Evolutionary conservation across 441 rosid genomes (phyloP).

Genomic region (Eugenia klotzschiana): DNA sequence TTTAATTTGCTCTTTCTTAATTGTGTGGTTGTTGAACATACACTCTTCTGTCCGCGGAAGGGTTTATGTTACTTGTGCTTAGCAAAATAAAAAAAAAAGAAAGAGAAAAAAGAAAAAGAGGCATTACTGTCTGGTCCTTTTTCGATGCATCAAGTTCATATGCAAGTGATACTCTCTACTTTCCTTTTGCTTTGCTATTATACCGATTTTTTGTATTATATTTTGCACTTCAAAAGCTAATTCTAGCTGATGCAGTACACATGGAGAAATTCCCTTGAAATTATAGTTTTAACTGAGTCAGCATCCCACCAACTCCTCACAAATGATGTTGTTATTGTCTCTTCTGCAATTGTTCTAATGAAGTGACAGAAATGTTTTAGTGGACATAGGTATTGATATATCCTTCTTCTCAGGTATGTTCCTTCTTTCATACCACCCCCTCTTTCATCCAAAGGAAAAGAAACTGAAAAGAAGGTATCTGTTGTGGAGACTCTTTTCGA

Average conservation of each 20-base stretch:
- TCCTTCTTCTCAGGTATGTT: conserved; percentile 73
- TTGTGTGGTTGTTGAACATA: background rate
- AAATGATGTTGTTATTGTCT: background rate
- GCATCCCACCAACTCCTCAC: background rate
- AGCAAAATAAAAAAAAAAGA: background rate
- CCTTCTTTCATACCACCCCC: conserved; percentile 99
- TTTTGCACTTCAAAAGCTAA: background rate
- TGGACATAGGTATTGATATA: conserved; percentile 22
- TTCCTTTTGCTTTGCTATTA: background rate
- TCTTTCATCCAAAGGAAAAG: conserved; percentile 76
- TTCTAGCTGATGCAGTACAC: background rate
- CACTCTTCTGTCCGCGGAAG: background rate
- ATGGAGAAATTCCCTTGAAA: background rate
- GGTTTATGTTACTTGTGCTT: background rate
- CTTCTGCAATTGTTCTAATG: background rate
- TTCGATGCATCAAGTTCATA: background rate
- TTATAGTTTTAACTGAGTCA: background rate
- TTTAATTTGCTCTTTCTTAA: background rate
- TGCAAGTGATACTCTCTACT: background rate
- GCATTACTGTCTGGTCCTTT: background rate
- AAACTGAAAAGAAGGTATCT: conserved; percentile 70
- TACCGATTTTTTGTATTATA: background rate
- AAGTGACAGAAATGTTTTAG: conserved; percentile 1
- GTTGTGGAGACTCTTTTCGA: background rate
- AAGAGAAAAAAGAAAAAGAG: background rate